These are phyloP conservation scores for Rugosomyces carneus DNA, from an alignment of 1,284 basidiomycete genomes.

Conservation along the genomic window DNA sequence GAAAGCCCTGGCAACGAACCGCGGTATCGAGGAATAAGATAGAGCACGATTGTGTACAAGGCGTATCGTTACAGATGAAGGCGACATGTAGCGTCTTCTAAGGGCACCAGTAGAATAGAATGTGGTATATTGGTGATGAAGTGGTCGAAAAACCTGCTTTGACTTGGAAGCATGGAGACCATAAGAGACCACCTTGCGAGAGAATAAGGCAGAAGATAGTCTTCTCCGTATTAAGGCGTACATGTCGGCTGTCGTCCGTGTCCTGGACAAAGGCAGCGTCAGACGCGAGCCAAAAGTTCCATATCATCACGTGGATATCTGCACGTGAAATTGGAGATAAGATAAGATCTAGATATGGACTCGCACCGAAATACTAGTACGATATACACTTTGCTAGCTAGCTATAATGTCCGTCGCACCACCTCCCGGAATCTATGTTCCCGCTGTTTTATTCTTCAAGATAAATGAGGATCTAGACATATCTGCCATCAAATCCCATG, in stretches of 20 bases:
- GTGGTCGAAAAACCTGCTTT: slow-evolving; percentile 31
- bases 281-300: neutral
- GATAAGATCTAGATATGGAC: slow-evolving; percentile 15
- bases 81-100: slow-evolving; percentile 39
- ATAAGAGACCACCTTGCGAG: slow-evolving; percentile 49
- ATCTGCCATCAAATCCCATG: slow-evolving; percentile 51
- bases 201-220: slow-evolving; percentile 28
- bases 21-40: slow-evolving; percentile 79
- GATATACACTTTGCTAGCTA: neutral
- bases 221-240: slow-evolving; percentile 39
- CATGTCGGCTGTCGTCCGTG: slow-evolving; percentile 35
- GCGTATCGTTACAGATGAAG: slow-evolving; percentile 40
- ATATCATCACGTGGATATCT: slow-evolving; percentile 4
- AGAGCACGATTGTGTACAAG: slow-evolving; percentile 69
- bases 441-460: slow-evolving; percentile 67
- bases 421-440: slow-evolving; percentile 65
- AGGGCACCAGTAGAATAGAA: slow-evolving; percentile 43
- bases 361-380: neutral
- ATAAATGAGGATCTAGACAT: slow-evolving; percentile 62
- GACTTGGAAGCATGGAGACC: slow-evolving; percentile 35
- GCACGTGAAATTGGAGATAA: slow-evolving; percentile 13
- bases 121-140: slow-evolving; percentile 53
- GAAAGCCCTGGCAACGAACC: slow-evolving; percentile 79
- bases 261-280: too few species aligned
- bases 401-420: slow-evolving; percentile 29